Base-by-base conservation (phyloP, 192 early-diverging fungal genomes). In the Coemansia sp. region DNA sequence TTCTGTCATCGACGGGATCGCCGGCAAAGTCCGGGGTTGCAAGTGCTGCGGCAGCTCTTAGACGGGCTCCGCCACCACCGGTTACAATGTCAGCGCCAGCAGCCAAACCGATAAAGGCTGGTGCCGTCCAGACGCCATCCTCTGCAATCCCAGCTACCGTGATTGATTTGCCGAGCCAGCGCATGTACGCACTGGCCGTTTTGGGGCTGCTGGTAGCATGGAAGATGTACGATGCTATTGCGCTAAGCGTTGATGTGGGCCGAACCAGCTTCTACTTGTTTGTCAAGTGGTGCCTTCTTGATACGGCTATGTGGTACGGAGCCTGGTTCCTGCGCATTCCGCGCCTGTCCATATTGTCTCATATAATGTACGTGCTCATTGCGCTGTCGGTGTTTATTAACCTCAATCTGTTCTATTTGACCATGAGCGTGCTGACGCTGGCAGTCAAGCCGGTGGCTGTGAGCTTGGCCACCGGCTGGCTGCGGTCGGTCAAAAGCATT, bases 111-210 rank as follows among this genome's bases (percentile, higher is more conserved):
- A 54, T 32, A 51, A 62, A 56, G 23, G 57, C 23, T 23, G 14
- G 21, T 27, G 53, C 53, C 8, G 24, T 17, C 0, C 29, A 62
- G 39, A 7, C 12, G 29, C 54, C 59, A 2, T 21, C 29, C n/a
- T 78, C 76, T 61, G 76, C 77, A 32, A 71, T 80, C 17, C 72
- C 77, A 8, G 47, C 65, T 9, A 47, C 68, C 0, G 69, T 75
- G 1, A 52, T 75, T 2, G 78, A 81, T 55, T 43, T 71, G 37
- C 72, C 78, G 11, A 75, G 72, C 55, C 78, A 81, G 69, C 72
- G 78, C 2, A 60, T 72, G 24, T 75, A 75, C 37, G 69, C 72
- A 55, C 63, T 72, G 32, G 69, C 65, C 1, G 43, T 53, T 12
- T 22, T 65, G 21, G 72, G 17, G 4, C 50, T 72, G 5, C 51